Evolutionary conservation across 2,329 filamentous ascomycete genomes (phyloP).

Genomic region (Hymenoscyphus scutula): DNA sequence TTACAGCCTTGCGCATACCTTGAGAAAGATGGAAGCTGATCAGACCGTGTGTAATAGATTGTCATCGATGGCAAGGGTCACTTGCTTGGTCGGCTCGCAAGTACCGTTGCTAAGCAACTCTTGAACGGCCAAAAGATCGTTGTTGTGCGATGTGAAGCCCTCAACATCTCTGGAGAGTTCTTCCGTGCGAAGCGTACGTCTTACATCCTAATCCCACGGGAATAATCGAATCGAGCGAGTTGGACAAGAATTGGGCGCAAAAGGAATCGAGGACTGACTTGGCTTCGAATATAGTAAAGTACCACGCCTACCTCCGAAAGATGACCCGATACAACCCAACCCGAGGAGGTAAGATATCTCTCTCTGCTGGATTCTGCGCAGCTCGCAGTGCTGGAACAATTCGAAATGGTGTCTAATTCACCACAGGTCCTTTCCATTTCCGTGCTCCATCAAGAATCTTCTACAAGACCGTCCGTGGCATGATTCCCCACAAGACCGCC

Average conservation of each 20-base stretch:
- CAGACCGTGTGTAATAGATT: conserved; percentile 58
- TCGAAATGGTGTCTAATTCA: conserved; percentile 36
- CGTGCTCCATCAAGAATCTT: conserved; percentile 98
- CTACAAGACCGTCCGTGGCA: conserved; percentile 99
- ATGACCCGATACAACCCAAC: conserved; percentile 99
- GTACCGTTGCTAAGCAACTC: conserved; percentile 98
- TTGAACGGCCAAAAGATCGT: conserved; percentile 99
- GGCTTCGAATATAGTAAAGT: conserved; percentile 78
- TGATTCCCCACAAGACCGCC: conserved; percentile 99
- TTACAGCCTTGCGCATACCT: conserved; percentile 10
- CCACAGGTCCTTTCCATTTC: conserved; percentile 96
- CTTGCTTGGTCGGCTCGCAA: conserved; percentile 97
- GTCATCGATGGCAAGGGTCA: conserved; percentile 99
- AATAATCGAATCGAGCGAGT: conserved; percentile 16
- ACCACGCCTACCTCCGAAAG: conserved; percentile 99
- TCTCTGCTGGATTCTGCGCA: conserved; percentile 10
- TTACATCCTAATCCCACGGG: conserved; percentile 16
- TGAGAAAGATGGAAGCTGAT: conserved; percentile 34
- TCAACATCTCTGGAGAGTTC: conserved; percentile 99
- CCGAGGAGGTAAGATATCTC: conserved; percentile 71
- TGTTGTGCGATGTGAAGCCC: conserved; percentile 94
- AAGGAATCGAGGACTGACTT: conserved; percentile 44
- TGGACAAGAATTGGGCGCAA: conserved; percentile 19
- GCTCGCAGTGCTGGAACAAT: conserved; percentile 5
- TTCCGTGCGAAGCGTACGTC: conserved; percentile 99